A percentile compares a stretch with the other conserved stretches of the same genome.
Conservation (phyloP, 2,329 filamentous ascomycete species). For the Fonsecaea nubica region DNA sequence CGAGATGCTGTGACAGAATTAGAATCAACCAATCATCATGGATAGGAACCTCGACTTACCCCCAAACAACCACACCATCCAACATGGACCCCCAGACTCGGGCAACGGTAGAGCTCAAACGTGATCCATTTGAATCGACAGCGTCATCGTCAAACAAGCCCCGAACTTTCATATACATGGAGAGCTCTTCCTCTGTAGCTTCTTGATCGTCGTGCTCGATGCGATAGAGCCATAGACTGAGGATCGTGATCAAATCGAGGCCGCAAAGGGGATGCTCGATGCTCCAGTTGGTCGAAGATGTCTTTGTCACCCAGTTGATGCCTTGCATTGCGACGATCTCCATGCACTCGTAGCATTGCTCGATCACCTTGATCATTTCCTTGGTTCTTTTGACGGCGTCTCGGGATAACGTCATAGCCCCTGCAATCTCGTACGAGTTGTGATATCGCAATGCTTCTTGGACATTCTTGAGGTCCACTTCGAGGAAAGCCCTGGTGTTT, state of each 20-base stretch:
- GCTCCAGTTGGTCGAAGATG: conserved; percentile 98
- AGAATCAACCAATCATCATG: conserved; percentile 45
- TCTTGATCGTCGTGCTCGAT: conserved; percentile 98
- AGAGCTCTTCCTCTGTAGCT: conserved; percentile 79
- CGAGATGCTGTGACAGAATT: conserved; percentile 49
- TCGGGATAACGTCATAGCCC: conserved; percentile 91
- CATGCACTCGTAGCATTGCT: conserved; percentile 97
- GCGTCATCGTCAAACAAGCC: conserved; percentile 81
- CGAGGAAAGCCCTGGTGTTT: conserved; percentile 87
- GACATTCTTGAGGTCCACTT: conserved; percentile 93
- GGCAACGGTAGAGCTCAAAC: conserved; percentile 93
- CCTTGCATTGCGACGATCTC: conserved; percentile 94
- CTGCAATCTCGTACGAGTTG: conserved; percentile 94
- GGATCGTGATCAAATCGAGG: conserved; percentile 95
- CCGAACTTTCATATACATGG: conserved; percentile 73
- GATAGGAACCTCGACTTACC: conserved; percentile 68
- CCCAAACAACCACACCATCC: conserved; percentile 98
- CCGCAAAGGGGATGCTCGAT: conserved; percentile 96
- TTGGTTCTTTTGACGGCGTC: conserved; percentile 92
- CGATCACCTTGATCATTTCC: conserved; percentile 98
- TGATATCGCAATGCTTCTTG: conserved; percentile 97
- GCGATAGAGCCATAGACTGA: conserved; percentile 97
- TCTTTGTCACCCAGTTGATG: conserved; percentile 97
- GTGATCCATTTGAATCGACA: conserved; percentile 78
- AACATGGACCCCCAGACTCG: conserved; percentile 97